Evolutionary conservation across 2,329 filamentous ascomycete species (phyloP), one percentile per base, ranked within the genome.

Genomic region (Calonectria montana): DNA sequence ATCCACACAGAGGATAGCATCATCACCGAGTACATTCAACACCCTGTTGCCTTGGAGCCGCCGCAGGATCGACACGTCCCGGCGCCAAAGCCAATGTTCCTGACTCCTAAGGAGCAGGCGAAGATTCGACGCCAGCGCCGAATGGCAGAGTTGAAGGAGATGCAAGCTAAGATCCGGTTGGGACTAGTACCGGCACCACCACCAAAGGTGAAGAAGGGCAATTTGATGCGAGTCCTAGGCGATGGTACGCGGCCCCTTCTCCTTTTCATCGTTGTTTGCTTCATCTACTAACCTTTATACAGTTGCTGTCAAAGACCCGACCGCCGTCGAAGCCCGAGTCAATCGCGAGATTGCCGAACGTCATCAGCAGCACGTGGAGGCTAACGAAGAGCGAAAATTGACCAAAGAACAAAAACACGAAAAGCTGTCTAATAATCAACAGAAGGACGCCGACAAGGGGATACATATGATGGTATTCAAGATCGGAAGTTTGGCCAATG

Each of bases 201-300:
- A 29, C 96, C 97, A 13, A 99, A 98, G 84, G 95, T 99, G 77
- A 98, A 98, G 86, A 97, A 97, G 84, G 94, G 93, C 70, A 99
- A 99, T 83, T 90, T 99, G 81, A 99, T 99, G 97, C 93, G 96
- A 70, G 97, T 99, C 35, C 88, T 98, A 68, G 97, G 97, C 74
- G 95, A 98, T 76, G 83, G 83, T 83, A 81, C 81, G 93, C 95
- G 18, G 2, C 27, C 10, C 35, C 39, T 50, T 18, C 41, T 9
- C 12, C 35, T 6, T 43, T 9, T 35, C 18, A 18, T 41, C 12
- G 15, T 47, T 43, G 12, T 35, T 37, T 47, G 29, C 18, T 39
- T 50, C 8, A 25, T 9, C 65, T 70, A 37, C 79, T 82, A 70
- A 82, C 37, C n/a, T 57, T 4, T 67, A 29, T 35, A 35, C 63